These are phyloP conservation scores for Fusarium beomiforme DNA, from an alignment of 2,329 filamentous ascomycete genomes.

Conservation along the genomic window DNA sequence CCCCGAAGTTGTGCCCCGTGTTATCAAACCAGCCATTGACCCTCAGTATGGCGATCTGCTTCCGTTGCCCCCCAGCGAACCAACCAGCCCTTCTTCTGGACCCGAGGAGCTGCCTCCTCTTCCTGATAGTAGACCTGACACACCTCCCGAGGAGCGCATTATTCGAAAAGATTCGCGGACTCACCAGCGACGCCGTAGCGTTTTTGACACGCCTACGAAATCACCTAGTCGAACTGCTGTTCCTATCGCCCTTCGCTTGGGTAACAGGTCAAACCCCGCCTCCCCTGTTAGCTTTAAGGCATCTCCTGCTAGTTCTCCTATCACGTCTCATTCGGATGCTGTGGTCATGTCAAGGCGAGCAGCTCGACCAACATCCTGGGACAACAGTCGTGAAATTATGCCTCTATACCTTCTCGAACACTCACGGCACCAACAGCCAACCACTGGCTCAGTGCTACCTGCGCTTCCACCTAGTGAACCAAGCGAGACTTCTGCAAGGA, in stretches of 20 bases:
- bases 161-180: conserved; percentile 52
- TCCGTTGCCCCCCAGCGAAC: conserved; percentile 69
- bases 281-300: conserved; percentile 53
- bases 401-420: conserved; percentile 85
- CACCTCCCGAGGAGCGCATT: conserved; percentile 60
- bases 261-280: conserved; percentile 56
- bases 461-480: conserved; percentile 60
- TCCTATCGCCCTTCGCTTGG: conserved; percentile 65
- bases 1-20: conserved; percentile 66
- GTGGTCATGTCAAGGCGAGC: conserved; percentile 49
- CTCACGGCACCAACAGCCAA: conserved; percentile 52
- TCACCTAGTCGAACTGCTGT: conserved; percentile 68
- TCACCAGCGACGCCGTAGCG: conserved; percentile 61
- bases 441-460: conserved; percentile 56
- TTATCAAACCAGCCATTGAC: conserved; percentile 73
- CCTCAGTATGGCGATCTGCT: conserved; percentile 73
- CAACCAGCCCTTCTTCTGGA: conserved; percentile 57
- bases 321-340: conserved; percentile 47
- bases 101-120: conserved; percentile 60
- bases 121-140: conserved; percentile 69
- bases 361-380: conserved; percentile 68
- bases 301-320: conserved; percentile 51
- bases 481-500: conserved; percentile 51
- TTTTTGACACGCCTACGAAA: conserved; percentile 58
- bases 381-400: conserved; percentile 75